A percentile compares a stretch with the other conserved stretches of the same genome.
These are phyloP conservation scores for Chlorella sp. DNA, from an alignment of 139 green algal genomes.

Conservation along the genomic window DNA sequence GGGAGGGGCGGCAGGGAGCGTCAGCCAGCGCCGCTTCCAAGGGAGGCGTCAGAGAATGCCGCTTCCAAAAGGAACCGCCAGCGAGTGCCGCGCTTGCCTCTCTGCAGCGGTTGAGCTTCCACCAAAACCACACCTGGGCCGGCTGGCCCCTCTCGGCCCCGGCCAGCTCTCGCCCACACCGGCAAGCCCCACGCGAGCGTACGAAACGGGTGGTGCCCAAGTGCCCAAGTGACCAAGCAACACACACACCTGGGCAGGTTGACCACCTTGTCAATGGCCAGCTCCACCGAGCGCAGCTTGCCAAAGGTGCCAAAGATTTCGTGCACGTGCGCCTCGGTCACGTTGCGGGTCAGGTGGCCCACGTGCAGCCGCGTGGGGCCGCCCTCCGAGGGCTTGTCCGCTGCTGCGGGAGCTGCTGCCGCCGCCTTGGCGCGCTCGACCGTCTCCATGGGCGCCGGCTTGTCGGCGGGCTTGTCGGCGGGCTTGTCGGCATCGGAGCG, in stretches of 20 bases:
- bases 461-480: too few species aligned
- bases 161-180: too few species aligned
- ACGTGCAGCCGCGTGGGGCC: conserved; percentile 66
- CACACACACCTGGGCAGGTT: conserved; percentile 63
- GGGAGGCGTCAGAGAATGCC: too few species aligned
- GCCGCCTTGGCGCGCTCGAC: not conserved
- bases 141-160: too few species aligned
- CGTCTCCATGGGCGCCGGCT: not conserved
- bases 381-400: conserved; percentile 1
- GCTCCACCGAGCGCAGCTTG: conserved; percentile 61
- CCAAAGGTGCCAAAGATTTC: conserved; percentile 88
- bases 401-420: not conserved
- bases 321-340: conserved; percentile 75
- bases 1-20: not conserved
- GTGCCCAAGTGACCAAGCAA: too few species aligned
- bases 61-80: too few species aligned
- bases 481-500: not conserved
- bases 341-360: conserved; percentile 86
- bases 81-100: too few species aligned
- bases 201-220: too few species aligned
- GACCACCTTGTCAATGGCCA: conserved; percentile 65
- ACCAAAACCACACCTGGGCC: too few species aligned
- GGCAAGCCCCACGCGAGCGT: too few species aligned
- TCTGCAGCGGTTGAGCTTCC: too few species aligned
- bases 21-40: too few species aligned